Evolutionary conservation across 306 rosid species (phyloP).

Genomic region (Prinsepia uniflora): DNA sequence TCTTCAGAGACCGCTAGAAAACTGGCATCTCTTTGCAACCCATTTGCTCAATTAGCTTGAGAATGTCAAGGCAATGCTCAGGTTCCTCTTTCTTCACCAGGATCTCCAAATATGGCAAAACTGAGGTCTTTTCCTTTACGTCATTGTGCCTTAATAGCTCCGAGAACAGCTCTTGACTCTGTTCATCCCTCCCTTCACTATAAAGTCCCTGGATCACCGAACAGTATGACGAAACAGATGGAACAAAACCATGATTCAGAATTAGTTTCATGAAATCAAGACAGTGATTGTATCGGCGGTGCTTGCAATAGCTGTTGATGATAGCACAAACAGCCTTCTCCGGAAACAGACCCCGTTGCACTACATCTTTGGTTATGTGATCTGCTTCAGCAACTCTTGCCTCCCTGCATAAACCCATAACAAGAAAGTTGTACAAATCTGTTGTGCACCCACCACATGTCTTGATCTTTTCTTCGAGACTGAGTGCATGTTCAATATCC

Average conservation of each 20-base stretch:
- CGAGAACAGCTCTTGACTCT: constrained; percentile 2
- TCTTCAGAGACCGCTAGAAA: not conserved
- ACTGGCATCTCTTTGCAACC: not conserved
- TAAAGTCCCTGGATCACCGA: constrained; percentile 3
- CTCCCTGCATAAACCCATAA: constrained; percentile 4
- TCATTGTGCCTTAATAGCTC: constrained; percentile 3
- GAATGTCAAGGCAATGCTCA: constrained; percentile 1
- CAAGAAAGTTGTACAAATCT: constrained; percentile 7
- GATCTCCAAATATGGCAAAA: constrained; percentile 3
- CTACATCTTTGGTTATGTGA: not conserved
- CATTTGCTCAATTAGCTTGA: constrained; percentile 12
- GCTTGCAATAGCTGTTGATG: not conserved
- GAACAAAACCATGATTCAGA: not conserved
- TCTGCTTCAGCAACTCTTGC: constrained; percentile 8
- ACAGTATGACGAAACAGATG: not conserved
- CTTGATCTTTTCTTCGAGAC: constrained; percentile 8
- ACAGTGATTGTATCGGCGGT: not conserved
- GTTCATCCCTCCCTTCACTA: constrained; percentile 6
- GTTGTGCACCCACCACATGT: not conserved
- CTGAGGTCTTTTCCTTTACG: constrained; percentile 3
- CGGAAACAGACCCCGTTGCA: not conserved
- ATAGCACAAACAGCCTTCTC: not conserved
- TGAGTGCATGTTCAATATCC: constrained; percentile 11
- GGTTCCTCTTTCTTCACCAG: constrained; percentile 3
- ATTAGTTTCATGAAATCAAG: constrained; percentile 2